Base-by-base conservation (phyloP, 805 yeast species). In the Yamadazyma endophytica region DNA sequence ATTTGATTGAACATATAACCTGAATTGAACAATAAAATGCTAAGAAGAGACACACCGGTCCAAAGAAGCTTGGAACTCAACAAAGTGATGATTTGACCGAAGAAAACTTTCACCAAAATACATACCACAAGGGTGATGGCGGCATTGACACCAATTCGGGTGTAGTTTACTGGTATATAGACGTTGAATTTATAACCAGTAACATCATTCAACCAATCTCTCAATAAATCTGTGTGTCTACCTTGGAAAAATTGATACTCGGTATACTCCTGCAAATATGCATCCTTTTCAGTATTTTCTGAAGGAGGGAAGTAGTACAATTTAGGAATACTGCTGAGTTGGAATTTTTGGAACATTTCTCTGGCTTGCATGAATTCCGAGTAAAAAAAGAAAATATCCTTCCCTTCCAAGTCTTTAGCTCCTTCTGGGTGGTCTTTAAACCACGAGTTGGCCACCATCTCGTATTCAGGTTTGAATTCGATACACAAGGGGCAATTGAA, bases 1-100 rank as follows among this genome's bases (percentile, higher is more conserved):
- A 92, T 92, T 44, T 75, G 73, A 56, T 87, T 89, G 72, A 78
- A 92, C 98, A 92, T 92, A 61, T 88, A 83, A 12, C 98, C 98
- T 6, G 90, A 68, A 28, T 75, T 77, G 67, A 89, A 84, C 44
- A 88, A 61, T 37, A 89, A 63, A 21, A 85, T 71, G 13, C 73
- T 46, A 35, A 82, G 62, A n/a, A 84, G 64, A 3, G 84, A 70
- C 8, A 73, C 26, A 2, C 77, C 73, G 26, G 84, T 82, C 97
- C 97, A 92, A 23, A 84, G 49, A 29, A 72, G 60, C 44, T 70
- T 79, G 24, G 76, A 71, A 16, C 62, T 56, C 9, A 77, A 26
- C 5, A 84, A 29, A 11, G 55, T 41, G 2, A 44, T 23, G 12
- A 41, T 12, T 15, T 64, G 49, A 5, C 32, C 35, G 28, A 43